Conservation (phyloP, 2,329 filamentous ascomycete species). For the Ophiocordyceps camponoti-saundersi region DNA sequence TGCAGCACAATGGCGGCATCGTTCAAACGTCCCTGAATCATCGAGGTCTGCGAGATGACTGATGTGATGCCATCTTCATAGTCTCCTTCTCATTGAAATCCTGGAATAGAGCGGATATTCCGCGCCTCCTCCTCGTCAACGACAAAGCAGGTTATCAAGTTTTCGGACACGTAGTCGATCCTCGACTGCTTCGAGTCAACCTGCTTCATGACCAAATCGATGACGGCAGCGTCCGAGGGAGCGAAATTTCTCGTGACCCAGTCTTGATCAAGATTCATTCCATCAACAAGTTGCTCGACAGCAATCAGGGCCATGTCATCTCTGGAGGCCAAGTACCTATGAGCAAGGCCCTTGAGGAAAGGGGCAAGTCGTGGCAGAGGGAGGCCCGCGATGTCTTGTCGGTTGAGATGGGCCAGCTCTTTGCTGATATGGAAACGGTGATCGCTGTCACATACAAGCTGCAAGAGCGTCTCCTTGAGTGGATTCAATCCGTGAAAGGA, state of each 20-base stretch:
- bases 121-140: constrained; percentile 6
- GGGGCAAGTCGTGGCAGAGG: constrained; percentile 7
- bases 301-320: constrained; percentile 10
- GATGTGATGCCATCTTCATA: too few species aligned
- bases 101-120: constrained; percentile 5
- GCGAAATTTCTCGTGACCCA: constrained; percentile 4
- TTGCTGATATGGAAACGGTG: constrained; percentile 3
- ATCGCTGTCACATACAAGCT: too few species aligned
- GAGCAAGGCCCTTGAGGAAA: constrained; percentile 5
- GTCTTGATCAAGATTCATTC: constrained; percentile 8
- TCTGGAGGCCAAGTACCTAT: constrained; percentile 5
- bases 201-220: constrained; percentile 3
- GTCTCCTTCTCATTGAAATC: constrained; percentile 7
- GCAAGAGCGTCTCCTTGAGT: background rate
- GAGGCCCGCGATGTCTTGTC: constrained; percentile 4
- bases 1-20: too few species aligned
- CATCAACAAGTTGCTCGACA: constrained; percentile 10
- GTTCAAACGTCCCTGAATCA: too few species aligned
- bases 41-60: too few species aligned
- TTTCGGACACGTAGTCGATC: constrained; percentile 9
- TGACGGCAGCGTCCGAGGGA: too few species aligned
- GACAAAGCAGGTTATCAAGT: constrained; percentile 9
- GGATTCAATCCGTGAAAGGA: constrained; percentile 5
- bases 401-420: constrained; percentile 1
- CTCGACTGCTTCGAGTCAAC: constrained; percentile 5